Evolutionary conservation across 2,329 filamentous ascomycete species (phyloP), one percentile per base, ranked within the genome.

Genomic region (Aspergillus sp.): DNA sequence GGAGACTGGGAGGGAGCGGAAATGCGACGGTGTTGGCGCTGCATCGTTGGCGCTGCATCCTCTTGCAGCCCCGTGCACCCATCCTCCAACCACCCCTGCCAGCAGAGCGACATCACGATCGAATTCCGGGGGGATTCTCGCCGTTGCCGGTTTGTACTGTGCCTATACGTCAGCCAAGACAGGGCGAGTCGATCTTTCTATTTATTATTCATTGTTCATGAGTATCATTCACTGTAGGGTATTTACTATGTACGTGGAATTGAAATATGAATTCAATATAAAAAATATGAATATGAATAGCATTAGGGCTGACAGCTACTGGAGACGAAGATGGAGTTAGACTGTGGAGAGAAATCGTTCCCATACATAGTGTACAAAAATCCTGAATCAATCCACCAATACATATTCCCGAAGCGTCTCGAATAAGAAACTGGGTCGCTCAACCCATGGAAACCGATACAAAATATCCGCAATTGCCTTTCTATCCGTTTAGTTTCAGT

Each of bases 81-180:
- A 27, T 7, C 9, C 6, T 9, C 35, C 35, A 19, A 32, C 30
- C 11, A 32, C 30, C 11, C 8, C 8, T 9, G 33, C 7, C 11
- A 7, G 7, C 19, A 12, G 33, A 34, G 19, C n/a, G 19, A 12
- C 8, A 7, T 12, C n/a, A 39, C 37, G 50, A 57, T 58, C 46
- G 44, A 46, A 56, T 53, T 58, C 60, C 50, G 60, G 59, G 59
- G 59, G 60, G 58, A 62, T 60, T 56, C 49, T 58, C 57, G 52
- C 50, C 47, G 50, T 50, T 54, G 42, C 40, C 45, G 47, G 43
- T 43, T 33, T 44, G 42, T 37, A 43, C 40, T 50, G 51, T 43
- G 39, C 42, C 35, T 28, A 43, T 43, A 59, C 56, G 57, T 61
- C 57, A 60, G 57, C 58, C 58, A 61, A 60, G 57, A 34, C n/a